These are phyloP conservation scores for Datura wrightii DNA, from an alignment of 257 asterid species.

Conservation along the genomic window DNA sequence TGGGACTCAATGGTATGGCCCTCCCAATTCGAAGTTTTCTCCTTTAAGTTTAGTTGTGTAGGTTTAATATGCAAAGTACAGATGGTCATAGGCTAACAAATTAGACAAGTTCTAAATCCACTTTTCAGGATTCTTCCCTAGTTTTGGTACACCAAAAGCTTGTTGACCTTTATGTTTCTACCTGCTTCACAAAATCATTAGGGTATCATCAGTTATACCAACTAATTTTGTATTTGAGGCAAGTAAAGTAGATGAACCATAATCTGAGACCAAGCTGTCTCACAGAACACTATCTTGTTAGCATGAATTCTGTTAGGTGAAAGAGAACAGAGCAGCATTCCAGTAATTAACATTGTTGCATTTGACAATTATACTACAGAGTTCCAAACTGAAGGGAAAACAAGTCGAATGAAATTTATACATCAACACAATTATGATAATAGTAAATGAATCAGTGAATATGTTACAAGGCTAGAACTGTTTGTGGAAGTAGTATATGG, in stretches of 20 bases:
- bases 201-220: not conserved
- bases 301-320: not conserved
- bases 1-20: not conserved
- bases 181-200: not conserved
- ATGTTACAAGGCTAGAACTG: constrained; percentile 38
- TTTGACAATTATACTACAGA: not conserved
- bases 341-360: not conserved
- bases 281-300: constrained; percentile 13
- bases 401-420: not conserved
- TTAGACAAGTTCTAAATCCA: not conserved
- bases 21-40: not conserved
- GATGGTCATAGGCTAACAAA: not conserved
- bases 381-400: not conserved
- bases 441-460: constrained; percentile 26
- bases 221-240: not conserved
- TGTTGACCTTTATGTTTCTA: not conserved
- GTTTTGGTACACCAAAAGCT: constrained; percentile 6
- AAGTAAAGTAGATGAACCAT: not conserved
- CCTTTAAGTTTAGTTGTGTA: not conserved
- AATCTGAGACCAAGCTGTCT: not conserved
- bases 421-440: not conserved
- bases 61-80: not conserved
- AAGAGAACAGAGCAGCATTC: not conserved
- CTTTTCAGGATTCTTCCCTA: not conserved
- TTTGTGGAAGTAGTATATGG: constrained; percentile 33